These are phyloP conservation scores for Beauveria australis DNA, from an alignment of 2,329 filamentous ascomycete genomes.

Conservation along the genomic window DNA sequence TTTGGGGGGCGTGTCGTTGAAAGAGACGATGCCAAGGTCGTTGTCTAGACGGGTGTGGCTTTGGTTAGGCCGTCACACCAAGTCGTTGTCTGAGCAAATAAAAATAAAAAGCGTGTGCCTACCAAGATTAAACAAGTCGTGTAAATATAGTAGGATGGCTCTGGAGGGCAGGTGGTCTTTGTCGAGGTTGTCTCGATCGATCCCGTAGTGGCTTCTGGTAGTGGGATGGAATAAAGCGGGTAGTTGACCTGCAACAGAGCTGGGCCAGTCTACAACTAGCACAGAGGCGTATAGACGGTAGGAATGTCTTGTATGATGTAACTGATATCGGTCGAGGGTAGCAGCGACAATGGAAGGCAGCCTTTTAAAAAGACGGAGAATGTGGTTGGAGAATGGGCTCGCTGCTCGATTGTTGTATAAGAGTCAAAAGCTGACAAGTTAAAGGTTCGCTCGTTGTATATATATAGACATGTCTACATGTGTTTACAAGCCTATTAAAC, in stretches of 20 bases:
- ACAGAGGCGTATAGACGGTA: neutral
- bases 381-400: neutral
- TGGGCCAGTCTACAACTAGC: neutral
- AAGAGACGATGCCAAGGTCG: neutral
- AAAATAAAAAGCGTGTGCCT: neutral
- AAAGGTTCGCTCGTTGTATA: neutral
- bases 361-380: neutral
- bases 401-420: neutral
- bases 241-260: neutral
- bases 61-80: neutral
- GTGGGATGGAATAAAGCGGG: slow-evolving; percentile 5
- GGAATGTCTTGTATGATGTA: neutral
- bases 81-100: neutral
- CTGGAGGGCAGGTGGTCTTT: neutral
- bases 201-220: slow-evolving; percentile 1
- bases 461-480: neutral
- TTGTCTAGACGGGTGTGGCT: too few species aligned
- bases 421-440: neutral
- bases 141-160: neutral
- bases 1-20: neutral
- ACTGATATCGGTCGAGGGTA: neutral
- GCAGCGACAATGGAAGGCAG: neutral
- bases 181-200: slow-evolving; percentile 7
- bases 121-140: neutral
- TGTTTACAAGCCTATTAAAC: neutral